Conservation (phyloP, 1,284 basidiomycete genomes). For the Sporisorium exsertum region DNA sequence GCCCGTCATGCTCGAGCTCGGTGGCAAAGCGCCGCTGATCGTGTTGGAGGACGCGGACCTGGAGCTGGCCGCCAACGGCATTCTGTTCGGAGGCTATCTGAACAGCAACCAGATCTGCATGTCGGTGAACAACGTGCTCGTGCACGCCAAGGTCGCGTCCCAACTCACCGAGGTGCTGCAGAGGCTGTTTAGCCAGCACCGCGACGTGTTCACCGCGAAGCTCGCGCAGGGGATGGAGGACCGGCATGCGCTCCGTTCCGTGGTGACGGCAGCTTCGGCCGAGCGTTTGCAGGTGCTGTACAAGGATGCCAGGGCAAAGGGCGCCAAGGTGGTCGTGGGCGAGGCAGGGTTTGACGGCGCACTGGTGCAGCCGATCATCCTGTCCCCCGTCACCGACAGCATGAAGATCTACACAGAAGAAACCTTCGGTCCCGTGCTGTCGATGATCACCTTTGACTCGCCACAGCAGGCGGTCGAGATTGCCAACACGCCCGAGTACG, state of each 20-base stretch:
- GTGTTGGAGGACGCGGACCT: slow-evolving; percentile 77
- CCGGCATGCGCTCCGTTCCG: slow-evolving; percentile 66
- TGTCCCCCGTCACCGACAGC: slow-evolving; percentile 72
- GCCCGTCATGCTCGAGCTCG: slow-evolving; percentile 70
- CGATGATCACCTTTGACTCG: slow-evolving; percentile 80
- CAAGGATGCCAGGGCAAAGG: slow-evolving; percentile 73
- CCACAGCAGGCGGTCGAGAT: slow-evolving; percentile 77
- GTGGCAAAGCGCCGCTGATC: slow-evolving; percentile 72
- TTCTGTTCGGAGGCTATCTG: slow-evolving; percentile 73
- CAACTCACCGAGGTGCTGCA: slow-evolving; percentile 70
- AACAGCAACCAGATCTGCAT: slow-evolving; percentile 80
- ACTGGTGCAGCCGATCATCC: slow-evolving; percentile 74
- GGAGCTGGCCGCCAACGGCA: slow-evolving; percentile 73
- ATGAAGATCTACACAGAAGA: slow-evolving; percentile 72
- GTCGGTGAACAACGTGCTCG: slow-evolving; percentile 78
- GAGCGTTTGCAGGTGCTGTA: slow-evolving; percentile 73
- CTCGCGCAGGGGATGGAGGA: slow-evolving; percentile 30
- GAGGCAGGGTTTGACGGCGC: slow-evolving; percentile 69
- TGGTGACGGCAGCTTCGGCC: slow-evolving; percentile 74
- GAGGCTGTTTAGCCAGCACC: slow-evolving; percentile 71
- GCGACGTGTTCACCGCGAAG: slow-evolving; percentile 57
- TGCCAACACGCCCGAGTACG: slow-evolving; percentile 74
- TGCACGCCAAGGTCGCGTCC: slow-evolving; percentile 71
- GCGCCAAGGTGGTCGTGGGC: slow-evolving; percentile 74
- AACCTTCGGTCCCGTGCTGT: slow-evolving; percentile 87